These are phyloP conservation scores for Xylaria digitata DNA, from an alignment of 2,329 filamentous ascomycete species.

Conservation along the genomic window DNA sequence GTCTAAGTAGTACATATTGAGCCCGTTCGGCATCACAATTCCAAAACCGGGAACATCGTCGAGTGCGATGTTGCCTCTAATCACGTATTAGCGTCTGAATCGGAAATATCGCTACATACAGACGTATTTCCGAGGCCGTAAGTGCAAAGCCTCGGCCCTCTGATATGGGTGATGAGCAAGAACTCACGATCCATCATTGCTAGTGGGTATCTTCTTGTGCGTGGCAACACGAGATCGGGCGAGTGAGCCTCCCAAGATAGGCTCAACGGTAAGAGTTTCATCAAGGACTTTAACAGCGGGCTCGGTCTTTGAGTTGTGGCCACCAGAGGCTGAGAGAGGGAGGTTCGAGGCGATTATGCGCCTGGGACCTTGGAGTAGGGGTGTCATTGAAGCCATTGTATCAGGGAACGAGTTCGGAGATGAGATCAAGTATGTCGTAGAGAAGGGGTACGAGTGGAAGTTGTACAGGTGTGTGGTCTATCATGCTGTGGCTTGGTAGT, in stretches of 20 bases:
- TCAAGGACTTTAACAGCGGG: conserved; percentile 47
- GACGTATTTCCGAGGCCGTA: background rate
- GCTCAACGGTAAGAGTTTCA: conserved; percentile 41
- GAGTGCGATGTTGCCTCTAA: conserved; percentile 44
- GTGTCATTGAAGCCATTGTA: conserved; percentile 21
- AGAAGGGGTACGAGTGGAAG: background rate
- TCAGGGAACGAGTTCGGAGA: background rate
- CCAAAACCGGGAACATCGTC: conserved; percentile 47
- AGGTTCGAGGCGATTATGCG: conserved; percentile 47
- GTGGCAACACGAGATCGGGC: conserved; percentile 43
- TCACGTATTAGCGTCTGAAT: conserved; percentile 1
- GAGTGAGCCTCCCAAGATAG: conserved; percentile 40
- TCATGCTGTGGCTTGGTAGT: conserved; percentile 2
- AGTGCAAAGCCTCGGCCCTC: background rate
- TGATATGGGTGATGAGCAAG: conserved; percentile 1
- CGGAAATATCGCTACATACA: conserved; percentile 3
- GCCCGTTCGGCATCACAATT: conserved; percentile 50
- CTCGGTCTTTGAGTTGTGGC: conserved; percentile 37
- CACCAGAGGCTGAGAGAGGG: conserved; percentile 33
- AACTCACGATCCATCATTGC: conserved; percentile 48
- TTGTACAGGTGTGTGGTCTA: background rate
- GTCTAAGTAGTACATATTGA: conserved; percentile 50
- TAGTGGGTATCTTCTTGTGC: conserved; percentile 42
- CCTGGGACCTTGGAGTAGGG: conserved; percentile 39
- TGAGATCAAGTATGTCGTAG: background rate